Evolutionary conservation across 768 basidiomycete species (phyloP), one percentile per base, ranked within the genome.

Genomic region (Trametes cingulata): DNA sequence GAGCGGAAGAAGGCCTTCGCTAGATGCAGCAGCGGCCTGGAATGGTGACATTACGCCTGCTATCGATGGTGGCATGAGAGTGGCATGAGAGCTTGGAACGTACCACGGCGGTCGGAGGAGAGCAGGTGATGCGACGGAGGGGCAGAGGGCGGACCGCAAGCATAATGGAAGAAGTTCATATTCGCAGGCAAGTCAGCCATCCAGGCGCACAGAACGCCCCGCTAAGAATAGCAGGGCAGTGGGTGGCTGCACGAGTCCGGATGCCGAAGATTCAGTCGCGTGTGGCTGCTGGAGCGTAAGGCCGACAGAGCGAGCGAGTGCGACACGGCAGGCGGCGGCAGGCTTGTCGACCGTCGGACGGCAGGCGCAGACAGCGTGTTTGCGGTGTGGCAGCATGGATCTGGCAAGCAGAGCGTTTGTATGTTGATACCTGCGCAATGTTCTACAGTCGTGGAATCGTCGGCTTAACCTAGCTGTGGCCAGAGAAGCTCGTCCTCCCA

Each of bases 381-480:
- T 36, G 27, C 51, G 29, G 57, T 49, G 20, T 51, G 57, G 47
- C 35, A 39, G 50, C 36, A 51, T 37, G 48, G 19, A 50, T 43
- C 47, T 41, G 56, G 56, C 56, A 57, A 57, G 47, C 47, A 50
- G 39, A 41, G 51, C 58, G 58, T 10, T 39, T 46, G 58, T 39
- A 20, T 17, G 29, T 35, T 33, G 40, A 50, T 50, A 36, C 12
- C 29, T 19, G 19, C 13, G 8, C 45, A 29, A 50, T 33, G 36
- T 55, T 47, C 46, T 47, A 41, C 53, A 22, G 35, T 14, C 61
- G 61, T 58, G 52, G 52, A 53, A 54, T 55, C 52, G 33, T 63
- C 61, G 61, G 61, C 15, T 29, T 45, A 58, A 63, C 61, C 47
- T 63, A 63, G 61, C 61, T 54, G 19, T 46, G 2, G 49, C 36